Base-by-base conservation (phyloP, 768 basidiomycete species). In the Aureoboletus auriporus region DNA sequence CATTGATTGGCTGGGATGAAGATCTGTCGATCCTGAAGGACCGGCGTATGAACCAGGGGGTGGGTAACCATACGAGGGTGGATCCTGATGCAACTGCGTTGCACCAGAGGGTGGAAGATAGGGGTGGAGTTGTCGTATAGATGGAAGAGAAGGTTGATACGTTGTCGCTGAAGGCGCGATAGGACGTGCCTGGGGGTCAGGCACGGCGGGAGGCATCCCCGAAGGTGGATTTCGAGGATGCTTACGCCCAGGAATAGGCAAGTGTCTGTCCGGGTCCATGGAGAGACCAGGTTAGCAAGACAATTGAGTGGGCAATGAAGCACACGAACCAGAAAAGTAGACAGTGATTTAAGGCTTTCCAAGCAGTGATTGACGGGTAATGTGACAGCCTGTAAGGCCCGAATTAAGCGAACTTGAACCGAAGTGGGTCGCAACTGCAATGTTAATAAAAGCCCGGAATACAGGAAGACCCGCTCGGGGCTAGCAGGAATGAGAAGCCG, bases 51-150 rank as follows among this genome's bases (percentile, higher is more conserved):
- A 45, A 14, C 54, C 47, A 16, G 62, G 46, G 11, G 58, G 50
- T 26, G 66, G 58, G 31, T 63, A 65, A 6, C 62, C 38, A 53
- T 65, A 66, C 20, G 66, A 40, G 16, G 63, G 57, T 34, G 61
- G 35, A 30, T 59, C 60, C 28, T 58, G 65, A 44, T 64, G 68
- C 36, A 50, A 50, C 30, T 54, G 67, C 33, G 55, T 52, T 50
- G 59, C 56, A 42, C 72, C 71, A 8, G 82, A 69, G n/a, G 76
- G 78, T 4, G 78, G 76, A 17, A 83, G 75, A 65, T 79, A 81
- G 27, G 80, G 82, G 61, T 85, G 82, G 20, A 87, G 70, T 30
- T 83, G 78, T 43, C 79, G 80, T 58, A 88, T 86, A 42, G 85
- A 80, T 5, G 85, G 85, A 26, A 87, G 71, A 39, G 65, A 67